A percentile compares a stretch with the other conserved stretches of the same genome.
These are phyloP conservation scores for Physaria fendleri DNA, from an alignment of 345 rosid genomes.

Conservation along the genomic window DNA sequence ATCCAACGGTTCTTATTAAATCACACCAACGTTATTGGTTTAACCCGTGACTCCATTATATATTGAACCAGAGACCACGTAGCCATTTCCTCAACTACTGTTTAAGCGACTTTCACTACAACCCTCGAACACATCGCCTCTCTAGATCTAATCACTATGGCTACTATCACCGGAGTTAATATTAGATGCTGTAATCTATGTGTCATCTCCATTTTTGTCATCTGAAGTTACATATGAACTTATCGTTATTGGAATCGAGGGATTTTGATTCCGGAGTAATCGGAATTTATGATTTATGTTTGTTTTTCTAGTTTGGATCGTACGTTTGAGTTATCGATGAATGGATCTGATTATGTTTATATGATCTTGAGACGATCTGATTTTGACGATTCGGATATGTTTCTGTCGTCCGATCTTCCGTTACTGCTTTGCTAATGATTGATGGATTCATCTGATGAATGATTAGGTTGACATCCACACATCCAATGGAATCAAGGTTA, in stretches of 20 bases:
- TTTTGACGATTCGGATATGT: background rate
- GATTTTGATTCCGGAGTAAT: background rate
- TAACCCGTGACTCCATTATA: background rate
- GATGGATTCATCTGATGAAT: background rate
- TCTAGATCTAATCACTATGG: constrained; percentile 35
- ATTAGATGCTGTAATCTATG: background rate
- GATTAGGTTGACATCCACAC: constrained; percentile 57
- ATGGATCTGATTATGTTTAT: background rate
- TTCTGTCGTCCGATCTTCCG: no score
- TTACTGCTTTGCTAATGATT: background rate
- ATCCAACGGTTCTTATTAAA: constrained; percentile 16
- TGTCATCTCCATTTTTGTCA: background rate
- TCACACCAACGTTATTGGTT: constrained; percentile 15
- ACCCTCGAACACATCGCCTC: constrained; percentile 29
- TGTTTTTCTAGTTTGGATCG: background rate
- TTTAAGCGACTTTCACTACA: background rate
- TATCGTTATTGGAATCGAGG: background rate
- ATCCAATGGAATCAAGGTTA: constrained; percentile 46
- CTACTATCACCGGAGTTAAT: constrained; percentile 40
- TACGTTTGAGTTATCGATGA: background rate
- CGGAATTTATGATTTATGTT: background rate
- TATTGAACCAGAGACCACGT: constrained; percentile 14
- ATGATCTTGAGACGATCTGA: background rate
- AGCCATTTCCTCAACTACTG: background rate
- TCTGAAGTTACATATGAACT: background rate